Base-by-base conservation (phyloP, 2,329 filamentous ascomycete genomes). In the Colletotrichum tanaceti region DNA sequence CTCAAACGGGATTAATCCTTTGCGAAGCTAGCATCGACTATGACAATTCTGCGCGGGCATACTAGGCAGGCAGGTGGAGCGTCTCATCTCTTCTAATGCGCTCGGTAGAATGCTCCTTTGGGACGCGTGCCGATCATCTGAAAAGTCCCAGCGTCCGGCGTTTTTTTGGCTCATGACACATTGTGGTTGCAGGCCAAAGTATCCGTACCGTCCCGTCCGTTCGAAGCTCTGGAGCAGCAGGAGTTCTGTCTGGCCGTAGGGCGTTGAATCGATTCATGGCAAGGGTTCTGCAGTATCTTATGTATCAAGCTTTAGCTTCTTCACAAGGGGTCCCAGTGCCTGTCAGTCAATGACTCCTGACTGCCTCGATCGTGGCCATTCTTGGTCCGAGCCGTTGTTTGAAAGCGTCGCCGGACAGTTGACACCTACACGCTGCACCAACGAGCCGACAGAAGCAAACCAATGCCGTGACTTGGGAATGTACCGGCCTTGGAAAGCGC, bases 211-310 rank as follows among this genome's bases (percentile, higher is more conserved):
- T 28, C 6, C 50, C 20, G 18, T 16, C 32, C 6, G 5, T 53
- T 38, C 32, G 28, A 52, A 38, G 20, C 14, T 44, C 22, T 28
- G 24, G 28, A 39, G 32, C 50, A 32, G 14, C 39, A 18, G 20
- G 11, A 39, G n/a, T 55, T 14, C 32, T 41, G 20, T 57, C 41
- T 32, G 28, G n/a, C 39, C 50, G n/a, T 53, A 28, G 49, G 28
- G 53, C 47, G 39, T 20, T 5, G 18, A 10, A 16, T 47, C 18
- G n/a, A n/a, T 9, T 41, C 14, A 20, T 39, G 28, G 22, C 28
- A 32, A 18, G 43, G 63, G 63, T 49, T 65, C 41, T 65, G 49
- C 41, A 55, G 57, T 61, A n/a, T 28, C 32, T 53, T 46, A 58
- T 58, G 55, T 20, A 43, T 65, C 41, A 54, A 59, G 57, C 57